Conservation (phyloP, 345 rosid genomes). For the Pugionium dolabratum region DNA sequence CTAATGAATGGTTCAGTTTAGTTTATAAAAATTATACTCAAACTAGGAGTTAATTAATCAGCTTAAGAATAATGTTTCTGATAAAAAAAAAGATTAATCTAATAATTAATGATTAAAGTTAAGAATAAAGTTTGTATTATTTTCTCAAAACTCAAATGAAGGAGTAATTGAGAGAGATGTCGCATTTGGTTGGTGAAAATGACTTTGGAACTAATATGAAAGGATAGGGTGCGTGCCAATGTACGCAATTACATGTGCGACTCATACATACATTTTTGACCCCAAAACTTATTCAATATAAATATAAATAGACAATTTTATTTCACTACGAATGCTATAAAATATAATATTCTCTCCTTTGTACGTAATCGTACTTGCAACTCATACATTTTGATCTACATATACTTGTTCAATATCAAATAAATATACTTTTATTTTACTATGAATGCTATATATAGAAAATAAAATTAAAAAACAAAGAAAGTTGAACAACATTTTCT, state of each 20-base stretch:
- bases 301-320: not conserved
- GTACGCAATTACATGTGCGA: slow-evolving; percentile 40
- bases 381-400: too few species aligned
- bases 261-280: slow-evolving; percentile 15
- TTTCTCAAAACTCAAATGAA: slow-evolving; percentile 30
- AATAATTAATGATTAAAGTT: slow-evolving; percentile 23
- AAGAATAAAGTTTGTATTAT: slow-evolving; percentile 18
- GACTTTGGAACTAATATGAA: slow-evolving; percentile 44
- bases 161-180: slow-evolving; percentile 28
- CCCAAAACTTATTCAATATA: slow-evolving; percentile 16
- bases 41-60: not conserved
- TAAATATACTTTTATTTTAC: too few species aligned
- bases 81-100: not conserved
- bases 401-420: too few species aligned
- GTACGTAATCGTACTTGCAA: too few species aligned
- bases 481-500: too few species aligned
- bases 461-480: too few species aligned
- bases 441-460: too few species aligned
- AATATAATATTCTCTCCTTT: too few species aligned
- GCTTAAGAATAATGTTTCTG: not conserved
- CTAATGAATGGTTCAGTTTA: not conserved
- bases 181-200: slow-evolving; percentile 41
- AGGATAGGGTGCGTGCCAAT: slow-evolving; percentile 36
- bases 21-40: not conserved
- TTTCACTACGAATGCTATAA: not conserved